Evolutionary conservation across 2,329 filamentous ascomycete genomes (phyloP), one percentile per base, ranked within the genome.

Genomic region (Aspergillus sp.): DNA sequence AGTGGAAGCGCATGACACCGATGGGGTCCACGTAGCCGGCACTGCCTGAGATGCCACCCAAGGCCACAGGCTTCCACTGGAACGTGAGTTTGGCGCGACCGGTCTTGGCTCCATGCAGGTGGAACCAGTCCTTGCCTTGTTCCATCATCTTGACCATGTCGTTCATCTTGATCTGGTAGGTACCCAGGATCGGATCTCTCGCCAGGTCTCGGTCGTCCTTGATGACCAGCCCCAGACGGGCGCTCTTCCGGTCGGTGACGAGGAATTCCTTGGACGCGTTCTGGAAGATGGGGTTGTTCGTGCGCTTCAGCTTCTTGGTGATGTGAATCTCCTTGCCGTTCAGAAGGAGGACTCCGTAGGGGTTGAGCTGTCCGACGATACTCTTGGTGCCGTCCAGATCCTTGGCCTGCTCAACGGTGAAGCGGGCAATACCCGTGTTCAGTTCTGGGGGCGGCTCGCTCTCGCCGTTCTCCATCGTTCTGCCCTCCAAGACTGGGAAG

Each of bases 51-150:
- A 90, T 84, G 26, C 94, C 94, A 59, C 90, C 89, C 56, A 99
- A 83, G 6, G 90, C 90, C 24, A 99, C 93, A 2, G 95, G 94
- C 74, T 95, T 96, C 96, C 96, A 99, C 69, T 97, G 90, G 3
- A 96, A 84, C 72, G 85, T 90, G 84, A 99, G 87, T 79, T 98
- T 97, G 60, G 87, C 92, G 65, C 92, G 90, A 31, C 95, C 95
- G 22, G 87, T 89, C 72, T 92, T 90, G 55, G 85, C 88, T 9
- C 91, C 91, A 49, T 90, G 83, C 29, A 99, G 83, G 63, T 93
- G 91, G 81, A 93, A 99, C 95, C 95, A 99, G 68, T 98, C 92
- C 69, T 96, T 91, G 47, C 95, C 94, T 77, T 96, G 95, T 51
- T 88, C 88, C 85, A 91, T 96, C 73, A 93, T 84, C 57, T 94